Conservation (phyloP, 352 stramenopile genomes). For the Pythium utonaiense region DNA sequence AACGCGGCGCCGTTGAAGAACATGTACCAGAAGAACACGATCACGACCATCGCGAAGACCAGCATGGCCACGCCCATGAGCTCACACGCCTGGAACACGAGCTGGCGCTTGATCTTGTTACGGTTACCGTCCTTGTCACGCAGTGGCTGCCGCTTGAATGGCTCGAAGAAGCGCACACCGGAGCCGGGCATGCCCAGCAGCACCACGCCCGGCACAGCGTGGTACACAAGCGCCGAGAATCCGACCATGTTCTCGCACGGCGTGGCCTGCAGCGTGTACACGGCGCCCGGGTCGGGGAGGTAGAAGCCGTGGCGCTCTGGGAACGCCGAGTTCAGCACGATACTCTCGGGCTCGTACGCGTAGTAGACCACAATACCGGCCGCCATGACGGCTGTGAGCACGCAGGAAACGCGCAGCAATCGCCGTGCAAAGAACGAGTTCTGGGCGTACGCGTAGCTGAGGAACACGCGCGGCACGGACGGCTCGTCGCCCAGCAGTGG, state of each 20-base stretch:
- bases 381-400: constrained; percentile 38
- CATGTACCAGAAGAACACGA: constrained; percentile 79
- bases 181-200: constrained; percentile 55
- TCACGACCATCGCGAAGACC: constrained; percentile 46
- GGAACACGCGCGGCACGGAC: constrained; percentile 46
- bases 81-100: constrained; percentile 73
- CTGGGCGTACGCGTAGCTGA: constrained; percentile 53
- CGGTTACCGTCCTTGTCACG: constrained; percentile 38
- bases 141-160: constrained; percentile 56
- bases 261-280: constrained; percentile 68
- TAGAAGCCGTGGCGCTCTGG: constrained; percentile 44
- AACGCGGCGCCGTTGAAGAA: constrained; percentile 79
- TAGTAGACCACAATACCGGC: constrained; percentile 67
- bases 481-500: constrained; percentile 47
- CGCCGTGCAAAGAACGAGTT: constrained; percentile 82
- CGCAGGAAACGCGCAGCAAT: constrained; percentile 41
- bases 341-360: constrained; percentile 42
- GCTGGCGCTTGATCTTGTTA: constrained; percentile 69
- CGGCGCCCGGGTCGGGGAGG: constrained; percentile 34
- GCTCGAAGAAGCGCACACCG: constrained; percentile 60
- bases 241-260: constrained; percentile 78
- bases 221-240: constrained; percentile 72
- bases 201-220: constrained; percentile 54
- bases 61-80: constrained; percentile 51
- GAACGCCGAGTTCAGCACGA: constrained; percentile 38